Base-by-base conservation (phyloP, 306 rosid genomes). In the Malus asiatica region DNA sequence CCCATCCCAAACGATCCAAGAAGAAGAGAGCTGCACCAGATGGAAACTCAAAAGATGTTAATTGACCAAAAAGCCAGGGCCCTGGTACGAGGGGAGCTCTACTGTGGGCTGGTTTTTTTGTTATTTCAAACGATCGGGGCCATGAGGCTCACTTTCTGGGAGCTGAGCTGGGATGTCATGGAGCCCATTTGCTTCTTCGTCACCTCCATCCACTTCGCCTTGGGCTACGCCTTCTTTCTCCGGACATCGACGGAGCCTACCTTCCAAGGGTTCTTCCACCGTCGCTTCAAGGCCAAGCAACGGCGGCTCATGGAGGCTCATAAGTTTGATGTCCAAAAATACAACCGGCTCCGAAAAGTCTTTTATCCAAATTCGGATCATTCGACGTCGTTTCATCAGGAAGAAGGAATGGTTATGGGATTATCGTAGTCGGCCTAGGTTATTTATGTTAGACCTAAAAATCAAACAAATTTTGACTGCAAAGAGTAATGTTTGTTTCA, bases 91-190 rank as follows among this genome's bases (percentile, higher is more conserved):
- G 66, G 83, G 1, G 99, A 95, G 79, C 89, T 95, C 0, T 84
- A 79, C 44, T 84, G 78, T 53, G 99, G 99, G 59, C 74, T 95
- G 82, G 90, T 91, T 42, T 76, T 90, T 1, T 5, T 92, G 1
- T 12, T 81, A 11, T 58, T 48, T 51, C 97, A 95, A 60, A 91
- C 91, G 2, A 55, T 87, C 18, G 92, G 86, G 6, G 89, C 90
- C 72, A 89, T 92, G 88, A 87, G 97, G 84, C 91, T 95, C 8
- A 95, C 97, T 0, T 95, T 95, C 51, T 95, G 97, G 97, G 99
- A 95, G 77, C 81, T 95, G 11, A 90, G 87, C 5, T 95, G 99
- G 97, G 99, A 95, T 76, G 97, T 95, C 22, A 95, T 95, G 99
- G 99, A 95, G 58, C 99, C 99, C 75, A 89, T 92, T 35, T 95